phyloP scores from a whole-genome alignment of 805 yeast species.

The Sugiyamaella americana region DNA sequence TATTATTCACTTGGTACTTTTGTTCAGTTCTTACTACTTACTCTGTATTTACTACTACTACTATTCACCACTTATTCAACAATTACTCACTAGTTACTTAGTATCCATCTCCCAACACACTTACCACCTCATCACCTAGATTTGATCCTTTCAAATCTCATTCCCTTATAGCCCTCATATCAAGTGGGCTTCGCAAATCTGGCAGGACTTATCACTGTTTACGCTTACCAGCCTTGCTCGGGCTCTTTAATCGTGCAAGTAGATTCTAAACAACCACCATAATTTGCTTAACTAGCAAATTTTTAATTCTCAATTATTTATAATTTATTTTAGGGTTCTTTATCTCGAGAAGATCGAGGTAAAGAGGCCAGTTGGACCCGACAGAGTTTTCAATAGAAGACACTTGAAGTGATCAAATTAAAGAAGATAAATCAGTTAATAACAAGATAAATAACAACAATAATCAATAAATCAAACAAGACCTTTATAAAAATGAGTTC shows the following conservation, averaged over 20 bases:
- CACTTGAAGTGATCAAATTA: too few relatives aligned
- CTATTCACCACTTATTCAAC: too few relatives aligned
- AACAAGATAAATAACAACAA: too few relatives aligned
- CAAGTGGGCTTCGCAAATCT: slow-evolving; percentile 17
- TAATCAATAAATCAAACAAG: not conserved
- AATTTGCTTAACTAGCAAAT: slow-evolving; percentile 13
- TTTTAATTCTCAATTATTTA: not conserved
- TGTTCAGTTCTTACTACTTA: too few relatives aligned
- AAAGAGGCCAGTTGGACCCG: slow-evolving; percentile 10
- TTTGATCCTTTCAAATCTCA: too few relatives aligned
- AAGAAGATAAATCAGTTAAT: too few relatives aligned
- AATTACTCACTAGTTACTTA: too few relatives aligned
- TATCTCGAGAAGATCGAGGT: slow-evolving; percentile 9
- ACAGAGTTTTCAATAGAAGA: not conserved
- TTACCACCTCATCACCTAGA: too few relatives aligned
- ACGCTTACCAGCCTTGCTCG: slow-evolving; percentile 17
- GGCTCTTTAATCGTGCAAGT: slow-evolving; percentile 21
- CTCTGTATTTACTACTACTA: too few relatives aligned
- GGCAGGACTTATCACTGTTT: slow-evolving; percentile 16
- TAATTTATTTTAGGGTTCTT: slow-evolving; percentile 5
- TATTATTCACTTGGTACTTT: too few relatives aligned
- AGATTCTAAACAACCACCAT: slow-evolving; percentile 28
- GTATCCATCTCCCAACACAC: too few relatives aligned
- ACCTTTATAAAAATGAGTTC: slow-evolving; percentile 2
- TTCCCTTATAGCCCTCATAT: not conserved